Base-by-base conservation (phyloP, 2,329 filamentous ascomycete genomes). In the Rutstroemia sp. region DNA sequence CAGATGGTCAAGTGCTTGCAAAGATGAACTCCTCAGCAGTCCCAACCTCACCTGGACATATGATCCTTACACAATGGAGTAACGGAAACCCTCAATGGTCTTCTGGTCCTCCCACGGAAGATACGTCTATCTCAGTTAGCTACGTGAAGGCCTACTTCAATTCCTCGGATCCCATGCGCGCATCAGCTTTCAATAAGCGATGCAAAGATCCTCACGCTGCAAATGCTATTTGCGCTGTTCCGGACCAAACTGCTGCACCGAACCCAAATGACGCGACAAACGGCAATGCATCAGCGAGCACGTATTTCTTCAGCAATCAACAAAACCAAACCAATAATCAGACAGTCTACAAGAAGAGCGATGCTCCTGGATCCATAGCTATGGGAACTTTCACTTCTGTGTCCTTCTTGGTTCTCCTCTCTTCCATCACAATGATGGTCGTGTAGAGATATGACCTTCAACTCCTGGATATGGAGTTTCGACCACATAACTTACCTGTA, bases 101-200 rank as follows among this genome's bases (percentile, higher is more conserved):
- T 42, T 82, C 77, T 12, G 88, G 88, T 0, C 88, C 88, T 2
- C 88, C 88, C 0, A 62, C 63, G 0, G 60, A 74, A 37, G 84
- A 91, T 64, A 81, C 87, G 0, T 71, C 78, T 18, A 75, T 89
- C 63, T 80, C 77, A 6, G 76, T 92, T 23, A 79, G 77, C 39
- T 90, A 90, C 65, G 78, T 90, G 57, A 90, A 88, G 69, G 85
- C 84, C 0, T 92, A 92, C 70, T 92, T 91, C 74, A 92, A 92
- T 74, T 85, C 85, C 16, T 84, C 85, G 3, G 63, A 74, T 19
- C 60, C 64, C 2, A 60, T 27, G 34, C 61, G 66, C 38, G 68
- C 73, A 49, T 62, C 61, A 14, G 75, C 77, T 58, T 75, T 72
- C 63, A 57, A 53, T 3, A 57, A 51, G 8, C 71, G 78, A 48